Evolutionary conservation across 1,139 yeast genomes (phyloP).

Genomic region (Geotrichum candidum): DNA sequence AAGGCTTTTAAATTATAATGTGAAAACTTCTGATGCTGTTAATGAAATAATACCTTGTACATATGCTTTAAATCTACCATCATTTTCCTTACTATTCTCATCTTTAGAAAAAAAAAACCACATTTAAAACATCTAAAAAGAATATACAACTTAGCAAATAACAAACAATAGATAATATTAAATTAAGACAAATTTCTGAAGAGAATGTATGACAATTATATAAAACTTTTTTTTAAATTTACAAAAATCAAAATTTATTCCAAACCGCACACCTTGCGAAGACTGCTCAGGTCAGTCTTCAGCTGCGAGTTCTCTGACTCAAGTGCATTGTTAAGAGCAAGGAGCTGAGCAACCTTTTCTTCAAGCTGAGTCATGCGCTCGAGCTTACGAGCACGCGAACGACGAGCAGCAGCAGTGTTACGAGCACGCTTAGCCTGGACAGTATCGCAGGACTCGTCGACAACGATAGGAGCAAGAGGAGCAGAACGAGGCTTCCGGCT

Average conservation of each 20-base stretch:
- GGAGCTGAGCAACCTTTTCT: conserved; percentile 63
- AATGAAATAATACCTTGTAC: neutral
- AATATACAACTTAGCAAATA: no score
- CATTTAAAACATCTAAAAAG: no score
- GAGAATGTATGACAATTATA: neutral
- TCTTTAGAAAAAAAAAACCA: neutral
- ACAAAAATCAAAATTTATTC: conserved; percentile 1
- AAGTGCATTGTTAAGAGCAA: conserved; percentile 34
- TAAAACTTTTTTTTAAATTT: neutral
- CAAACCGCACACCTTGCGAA: conserved; percentile 6
- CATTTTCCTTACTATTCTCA: neutral
- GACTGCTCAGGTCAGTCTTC: conserved; percentile 9
- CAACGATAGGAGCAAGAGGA: conserved; percentile 55
- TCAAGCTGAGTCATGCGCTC: conserved; percentile 88
- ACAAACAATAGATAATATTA: neutral
- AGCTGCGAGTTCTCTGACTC: conserved; percentile 36
- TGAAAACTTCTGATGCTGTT: neutral
- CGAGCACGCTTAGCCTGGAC: conserved; percentile 71
- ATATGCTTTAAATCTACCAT: neutral
- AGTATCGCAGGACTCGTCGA: conserved; percentile 39
- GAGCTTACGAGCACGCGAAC: conserved; percentile 93
- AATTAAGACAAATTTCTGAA: neutral
- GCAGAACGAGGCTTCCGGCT: conserved; percentile 37
- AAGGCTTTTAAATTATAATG: neutral
- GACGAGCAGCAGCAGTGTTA: conserved; percentile 96